These are phyloP conservation scores for Cordyceps militaris DNA, from an alignment of 2,329 filamentous ascomycete species.

Conservation along the genomic window DNA sequence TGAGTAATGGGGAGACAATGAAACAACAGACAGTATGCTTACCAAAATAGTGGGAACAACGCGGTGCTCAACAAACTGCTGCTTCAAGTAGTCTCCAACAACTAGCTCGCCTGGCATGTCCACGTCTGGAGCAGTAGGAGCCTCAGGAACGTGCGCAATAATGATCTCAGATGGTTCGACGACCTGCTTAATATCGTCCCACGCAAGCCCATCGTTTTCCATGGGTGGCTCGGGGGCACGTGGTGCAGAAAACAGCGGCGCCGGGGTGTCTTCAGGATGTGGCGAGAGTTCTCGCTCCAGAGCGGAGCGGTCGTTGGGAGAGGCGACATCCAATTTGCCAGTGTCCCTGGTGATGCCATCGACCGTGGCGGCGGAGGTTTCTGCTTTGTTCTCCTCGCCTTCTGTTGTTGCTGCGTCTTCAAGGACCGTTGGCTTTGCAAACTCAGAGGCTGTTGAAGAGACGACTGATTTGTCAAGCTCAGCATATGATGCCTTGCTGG, in stretches of 20 bases:
- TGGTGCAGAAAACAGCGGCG: slow-evolving; percentile 46
- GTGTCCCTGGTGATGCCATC: background rate
- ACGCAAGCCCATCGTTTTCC: slow-evolving; percentile 17
- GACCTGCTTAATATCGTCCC: background rate
- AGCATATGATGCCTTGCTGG: slow-evolving; percentile 28
- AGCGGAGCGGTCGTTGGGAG: background rate
- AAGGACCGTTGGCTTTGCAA: background rate
- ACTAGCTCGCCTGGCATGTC: slow-evolving; percentile 50
- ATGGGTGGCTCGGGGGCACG: slow-evolving; percentile 23
- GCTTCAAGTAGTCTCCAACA: slow-evolving; percentile 90
- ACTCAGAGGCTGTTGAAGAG: background rate
- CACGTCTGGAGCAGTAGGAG: slow-evolving; percentile 11
- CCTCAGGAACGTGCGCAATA: slow-evolving; percentile 12
- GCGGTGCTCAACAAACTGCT: slow-evolving; percentile 88
- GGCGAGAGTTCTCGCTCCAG: slow-evolving; percentile 34
- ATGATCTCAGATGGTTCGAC: slow-evolving; percentile 10
- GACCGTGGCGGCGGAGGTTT: slow-evolving; percentile 12
- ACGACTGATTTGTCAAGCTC: slow-evolving; percentile 22
- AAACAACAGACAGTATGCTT: slow-evolving; percentile 31
- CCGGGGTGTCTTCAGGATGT: slow-evolving; percentile 61
- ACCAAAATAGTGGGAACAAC: slow-evolving; percentile 95
- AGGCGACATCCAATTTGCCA: slow-evolving; percentile 8
- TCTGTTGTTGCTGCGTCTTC: slow-evolving; percentile 16
- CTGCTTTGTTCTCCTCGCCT: slow-evolving; percentile 11
- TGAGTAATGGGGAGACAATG: slow-evolving; percentile 14